phyloP scores from a whole-genome alignment of 2,329 filamentous ascomycete genomes.

The Penicillium palitans region DNA sequence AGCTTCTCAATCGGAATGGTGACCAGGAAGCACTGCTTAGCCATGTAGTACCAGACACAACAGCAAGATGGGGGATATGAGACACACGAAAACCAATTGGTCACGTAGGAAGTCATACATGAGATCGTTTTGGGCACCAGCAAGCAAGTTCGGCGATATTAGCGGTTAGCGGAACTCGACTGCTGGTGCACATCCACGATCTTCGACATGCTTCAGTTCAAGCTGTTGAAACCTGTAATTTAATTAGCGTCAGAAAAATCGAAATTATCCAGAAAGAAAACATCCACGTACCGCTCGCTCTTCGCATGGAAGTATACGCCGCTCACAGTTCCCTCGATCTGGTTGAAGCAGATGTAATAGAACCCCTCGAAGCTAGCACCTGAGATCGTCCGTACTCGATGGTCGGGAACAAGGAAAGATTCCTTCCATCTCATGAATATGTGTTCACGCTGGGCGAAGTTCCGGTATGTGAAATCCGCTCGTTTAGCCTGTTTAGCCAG shows the following conservation, averaged over 20 bases:
- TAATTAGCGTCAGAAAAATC: conserved; percentile 12
- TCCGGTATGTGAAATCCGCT: conserved; percentile 61
- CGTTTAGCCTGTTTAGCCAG: conserved; percentile 64
- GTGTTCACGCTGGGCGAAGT: conserved; percentile 77
- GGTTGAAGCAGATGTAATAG: conserved; percentile 99
- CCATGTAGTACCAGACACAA: conserved; percentile 1
- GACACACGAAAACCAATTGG: background rate
- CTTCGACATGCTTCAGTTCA: conserved; percentile 82
- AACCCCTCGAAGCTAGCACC: conserved; percentile 98
- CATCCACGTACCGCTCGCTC: conserved; percentile 82
- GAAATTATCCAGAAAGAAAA: background rate
- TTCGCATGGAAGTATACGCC: conserved; percentile 98
- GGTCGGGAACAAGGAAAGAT: conserved; percentile 93
- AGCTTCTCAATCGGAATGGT: background rate
- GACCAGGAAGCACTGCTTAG: conserved; percentile 15
- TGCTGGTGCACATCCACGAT: conserved; percentile 78
- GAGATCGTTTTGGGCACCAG: conserved; percentile 15
- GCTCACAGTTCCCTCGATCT: conserved; percentile 78
- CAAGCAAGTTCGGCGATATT: conserved; percentile 36
- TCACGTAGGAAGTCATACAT: background rate
- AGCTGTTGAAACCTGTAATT: conserved; percentile 79
- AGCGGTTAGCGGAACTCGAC: conserved; percentile 86
- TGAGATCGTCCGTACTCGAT: conserved; percentile 83
- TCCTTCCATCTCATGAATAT: conserved; percentile 99
- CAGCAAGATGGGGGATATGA: background rate